Base-by-base conservation (phyloP, 1,284 basidiomycete species). In the Pyrrhoderma lamaoense region DNA sequence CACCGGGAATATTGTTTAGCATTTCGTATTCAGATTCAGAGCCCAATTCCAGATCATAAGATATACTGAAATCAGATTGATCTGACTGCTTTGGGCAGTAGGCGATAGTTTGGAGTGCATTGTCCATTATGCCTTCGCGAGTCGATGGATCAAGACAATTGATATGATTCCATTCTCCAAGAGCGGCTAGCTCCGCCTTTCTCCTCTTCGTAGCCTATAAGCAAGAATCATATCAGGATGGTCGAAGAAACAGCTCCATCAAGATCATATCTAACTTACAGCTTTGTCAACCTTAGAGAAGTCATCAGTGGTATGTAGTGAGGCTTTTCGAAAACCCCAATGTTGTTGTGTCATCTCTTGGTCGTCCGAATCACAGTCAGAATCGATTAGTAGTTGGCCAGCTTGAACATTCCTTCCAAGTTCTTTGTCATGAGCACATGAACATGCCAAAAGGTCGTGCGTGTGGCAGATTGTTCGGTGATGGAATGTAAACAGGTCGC, bases 401-500 rank as follows among this genome's bases (percentile, higher is more conserved):
- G 70, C 70, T 8, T 64, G 64, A 35, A 64, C 65, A 23, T 58
- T 25, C 43, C 21, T 51, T 42, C 56, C 8, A 16, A 14, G 5
- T 46, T 57, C 40, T 1, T 58, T 59, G 21, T 57, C 56, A 22
- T 64, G 65, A 55, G 73, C 75, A 58, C 92, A 93, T 27, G 72
- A 69, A 62, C 91, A 94, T 48, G 79, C 81, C 13, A 94, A 70
- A 14, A 93, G 73, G 60, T 94, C 92, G 59, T 96, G 96, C 1
- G 95, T 98, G 54, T 94, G 87, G 68, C 93, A 97, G 2, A 76
- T 68, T 0, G 93, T 95, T 48, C 84, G 72, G 0, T 77, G 70
- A 65, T 95, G 83, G 36, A 97, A 71, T 7, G 83, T 85, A 68
- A 99, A 99, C 58, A 99, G 90, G 62, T 94, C 92, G 44, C 83